Base-by-base conservation (phyloP, 2,329 filamentous ascomycete genomes). In the Paramyrothecium roridum region DNA sequence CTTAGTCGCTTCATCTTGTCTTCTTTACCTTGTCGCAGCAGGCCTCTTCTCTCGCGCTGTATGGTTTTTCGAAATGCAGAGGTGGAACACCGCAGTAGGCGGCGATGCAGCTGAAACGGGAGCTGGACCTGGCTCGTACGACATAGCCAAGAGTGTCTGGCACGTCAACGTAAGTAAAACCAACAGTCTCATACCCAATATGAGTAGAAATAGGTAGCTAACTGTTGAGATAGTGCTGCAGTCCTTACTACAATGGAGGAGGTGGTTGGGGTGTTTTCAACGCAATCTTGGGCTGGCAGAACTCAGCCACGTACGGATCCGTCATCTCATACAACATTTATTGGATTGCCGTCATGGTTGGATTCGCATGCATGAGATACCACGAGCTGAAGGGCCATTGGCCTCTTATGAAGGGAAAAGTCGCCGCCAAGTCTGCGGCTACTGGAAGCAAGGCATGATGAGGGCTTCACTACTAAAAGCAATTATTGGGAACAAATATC, bases 211-310 rank as follows among this genome's bases (percentile, higher is more conserved):
- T 10, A 40, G 12, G 53, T 50, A 20, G 55, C 47, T 55, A 23
- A 19, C 23, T 12, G n/a, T 19, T 22, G 16, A 93, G n/a, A 26
- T 57, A 89, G 85, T 96, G 90, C 76, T 95, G 90, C 70, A 93
- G 84, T 64, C 88, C 91, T 0, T 75, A 85, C 52, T 72, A 87
- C 43, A 86, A 90, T 59, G 88, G 89, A 26, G 88, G 88, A 50
- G 86, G 87, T 40, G 90, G 89, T 48, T 96, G 91, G 91, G 90
- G 90, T 54, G 85, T 96, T 61, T 91, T 96, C 79, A 93, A 96
- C 64, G 86, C 90, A 56, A 80, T 96, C 53, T 79, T 96, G 12
- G 91, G 92, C 56, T 96, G 92, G 92, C 83, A 86, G 58, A 96
- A 96, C 75, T 91, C 89, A 13, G 92, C 90, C 6, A 96, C 91